Conservation (phyloP, 1,284 basidiomycete genomes). For the Microbotryum lychnidis-dioicae region DNA sequence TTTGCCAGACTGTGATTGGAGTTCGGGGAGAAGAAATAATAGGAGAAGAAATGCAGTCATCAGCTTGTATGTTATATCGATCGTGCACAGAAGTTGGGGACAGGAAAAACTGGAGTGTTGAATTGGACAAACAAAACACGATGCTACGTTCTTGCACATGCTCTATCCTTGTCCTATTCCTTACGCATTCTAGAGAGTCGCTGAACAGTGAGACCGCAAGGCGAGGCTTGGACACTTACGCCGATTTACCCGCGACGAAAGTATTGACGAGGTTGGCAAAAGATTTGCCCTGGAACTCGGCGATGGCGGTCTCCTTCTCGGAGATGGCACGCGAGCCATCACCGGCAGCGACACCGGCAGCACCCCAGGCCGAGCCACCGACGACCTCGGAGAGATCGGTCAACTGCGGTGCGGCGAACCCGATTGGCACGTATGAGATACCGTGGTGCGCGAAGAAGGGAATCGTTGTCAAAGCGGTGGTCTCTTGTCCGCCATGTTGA, state of each 20-base stretch:
- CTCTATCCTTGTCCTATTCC: not conserved
- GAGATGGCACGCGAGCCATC: conserved; percentile 59
- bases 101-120: not conserved
- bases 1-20: not conserved
- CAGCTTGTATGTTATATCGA: not conserved
- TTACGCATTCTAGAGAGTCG: not conserved
- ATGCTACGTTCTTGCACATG: not conserved
- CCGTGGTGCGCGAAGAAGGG: conserved; percentile 76
- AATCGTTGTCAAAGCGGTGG: conserved; percentile 56
- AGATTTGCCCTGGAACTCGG: conserved; percentile 50
- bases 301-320: conserved; percentile 57
- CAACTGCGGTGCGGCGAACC: conserved; percentile 54
- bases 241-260: conserved; percentile 31
- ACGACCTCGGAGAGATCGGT: conserved; percentile 58
- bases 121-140: not conserved
- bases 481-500: conserved; percentile 44
- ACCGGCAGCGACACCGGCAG: conserved; percentile 57
- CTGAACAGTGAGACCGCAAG: not conserved
- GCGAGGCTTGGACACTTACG: conserved; percentile 12
- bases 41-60: not conserved
- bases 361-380: conserved; percentile 45
- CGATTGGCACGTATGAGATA: conserved; percentile 44
- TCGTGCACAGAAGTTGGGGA: not conserved
- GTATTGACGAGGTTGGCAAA: conserved; percentile 51
- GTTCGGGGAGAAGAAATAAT: too few relatives aligned